A percentile compares a stretch with the other conserved stretches of the same genome.
Evolutionary conservation across 73 alveolate genomes (phyloP).

Genomic region (Stentor coeruleus): DNA sequence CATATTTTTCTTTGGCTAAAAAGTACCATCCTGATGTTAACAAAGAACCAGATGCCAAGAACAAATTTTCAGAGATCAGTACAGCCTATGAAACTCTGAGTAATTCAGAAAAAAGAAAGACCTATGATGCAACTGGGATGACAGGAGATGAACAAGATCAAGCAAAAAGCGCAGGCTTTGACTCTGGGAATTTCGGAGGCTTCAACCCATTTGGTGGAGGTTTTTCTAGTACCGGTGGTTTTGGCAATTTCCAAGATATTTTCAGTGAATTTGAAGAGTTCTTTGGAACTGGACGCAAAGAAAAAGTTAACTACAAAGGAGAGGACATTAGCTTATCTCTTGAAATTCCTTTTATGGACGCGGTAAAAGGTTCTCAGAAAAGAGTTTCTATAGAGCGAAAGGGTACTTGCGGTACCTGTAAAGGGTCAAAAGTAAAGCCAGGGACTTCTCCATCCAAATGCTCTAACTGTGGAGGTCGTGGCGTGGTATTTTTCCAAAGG

Average conservation of each 20-base stretch:
- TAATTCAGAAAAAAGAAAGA: constrained; percentile 63
- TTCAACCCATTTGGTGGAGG: constrained; percentile 14
- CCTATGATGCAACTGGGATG: constrained; percentile 80
- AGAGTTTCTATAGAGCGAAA: neutral
- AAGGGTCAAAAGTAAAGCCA: constrained; percentile 59
- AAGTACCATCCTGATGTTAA: constrained; percentile 91
- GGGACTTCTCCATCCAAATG: constrained; percentile 78
- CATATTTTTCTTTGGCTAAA: constrained; percentile 77
- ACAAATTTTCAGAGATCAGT: constrained; percentile 63
- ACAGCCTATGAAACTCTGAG: constrained; percentile 63
- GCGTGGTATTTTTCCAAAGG: constrained; percentile 51
- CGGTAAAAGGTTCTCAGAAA: neutral
- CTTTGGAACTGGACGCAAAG: constrained; percentile 63
- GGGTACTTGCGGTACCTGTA: neutral
- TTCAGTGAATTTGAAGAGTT: constrained; percentile 39
- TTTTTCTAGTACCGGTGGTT: constrained; percentile 8
- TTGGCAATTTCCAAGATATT: constrained; percentile 53
- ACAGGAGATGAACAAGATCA: constrained; percentile 76
- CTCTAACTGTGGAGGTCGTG: constrained; percentile 77
- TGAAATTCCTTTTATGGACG: neutral
- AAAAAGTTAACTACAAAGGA: neutral
- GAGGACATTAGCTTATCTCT: neutral
- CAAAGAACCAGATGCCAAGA: constrained; percentile 63
- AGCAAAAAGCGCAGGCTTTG: constrained; percentile 66
- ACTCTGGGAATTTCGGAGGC: constrained; percentile 23